Base-by-base conservation (phyloP, 805 yeast genomes). In the Scheffersomyces ergatensis region DNA sequence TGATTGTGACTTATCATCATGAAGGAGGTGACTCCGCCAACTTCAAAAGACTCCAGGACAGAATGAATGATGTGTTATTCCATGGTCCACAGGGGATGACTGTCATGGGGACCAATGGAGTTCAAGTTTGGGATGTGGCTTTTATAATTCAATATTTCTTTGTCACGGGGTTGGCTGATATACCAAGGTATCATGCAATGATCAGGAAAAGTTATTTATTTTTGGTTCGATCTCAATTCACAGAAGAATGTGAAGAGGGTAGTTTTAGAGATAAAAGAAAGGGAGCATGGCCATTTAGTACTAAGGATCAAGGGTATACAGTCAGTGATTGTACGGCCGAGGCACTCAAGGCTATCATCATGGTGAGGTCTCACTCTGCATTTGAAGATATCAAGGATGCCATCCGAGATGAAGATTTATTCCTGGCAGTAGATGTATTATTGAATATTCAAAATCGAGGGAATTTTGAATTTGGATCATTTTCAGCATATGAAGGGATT, bases 321-420 rank as follows among this genome's bases (percentile, higher is more conserved):
- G 99, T 93, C 2, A 81, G 95, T 51, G 99, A 93, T 60, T 92
- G 98, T 64, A 92, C 99, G 0, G 96, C 97, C 0, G 99, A 92
- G 60, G 87, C 97, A 0, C 67, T 90, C 48, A 93, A 93, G 58
- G 97, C 98, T 0, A 85, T 92, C 5, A 74, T 92, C 9, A 90
- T 92, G 97, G 95, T 90, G 2, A 81, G 80, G 57, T 79, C 84
- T 36, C 78, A 84, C 31, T 75, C 79, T 0, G 65, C 62, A 1
- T 83, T 78, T 46, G 44, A 53, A 13, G 70, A 73, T 43, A 53
- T 81, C 23, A 74, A 67, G 34, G 67, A 70, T 34, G 80, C 77
- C 39, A 81, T 87, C 27, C 63, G 73, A 9, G 76, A 72, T 20
- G 73, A 74, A 42, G 68, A 74, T 26, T 65, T 93, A 23, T 66